Evolutionary conservation across 106 monocot genomes (phyloP).

Genomic region (Allium cepa): DNA sequence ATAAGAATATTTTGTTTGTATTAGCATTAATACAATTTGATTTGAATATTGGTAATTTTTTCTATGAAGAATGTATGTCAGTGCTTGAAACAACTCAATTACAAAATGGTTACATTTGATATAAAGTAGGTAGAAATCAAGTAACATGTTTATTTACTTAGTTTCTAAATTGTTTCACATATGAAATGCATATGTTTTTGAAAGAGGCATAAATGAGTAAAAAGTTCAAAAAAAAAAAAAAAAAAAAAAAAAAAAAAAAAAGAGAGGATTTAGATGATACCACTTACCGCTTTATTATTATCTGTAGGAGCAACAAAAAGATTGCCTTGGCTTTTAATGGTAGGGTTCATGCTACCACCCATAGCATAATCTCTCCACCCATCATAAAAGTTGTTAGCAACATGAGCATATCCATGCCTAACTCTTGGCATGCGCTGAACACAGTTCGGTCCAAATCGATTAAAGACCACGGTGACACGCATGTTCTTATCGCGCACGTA

Average conservation of each 20-base stretch:
- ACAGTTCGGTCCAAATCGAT: conserved; percentile 65
- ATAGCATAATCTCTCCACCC: conserved; percentile 79
- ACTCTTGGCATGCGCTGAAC: conserved; percentile 70
- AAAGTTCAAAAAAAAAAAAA: not conserved
- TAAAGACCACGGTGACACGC: conserved; percentile 50
- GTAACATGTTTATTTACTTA: not conserved
- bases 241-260: not conserved
- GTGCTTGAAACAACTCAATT: too few species aligned
- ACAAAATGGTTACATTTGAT: too few species aligned
- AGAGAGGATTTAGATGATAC: not conserved
- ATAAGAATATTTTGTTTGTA: too few species aligned
- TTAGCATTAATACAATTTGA: too few species aligned
- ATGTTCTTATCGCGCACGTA: conserved; percentile 35
- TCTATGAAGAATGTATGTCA: too few species aligned
- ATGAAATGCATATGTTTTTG: not conserved
- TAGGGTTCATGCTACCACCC: conserved; percentile 75
- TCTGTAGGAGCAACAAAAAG: conserved; percentile 36
- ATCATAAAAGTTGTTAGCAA: conserved; percentile 82
- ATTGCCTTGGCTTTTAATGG: conserved; percentile 62
- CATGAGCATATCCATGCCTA: conserved; percentile 69
- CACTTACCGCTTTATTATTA: conserved; percentile 35
- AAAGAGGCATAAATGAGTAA: not conserved
- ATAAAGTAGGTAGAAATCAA: not conserved
- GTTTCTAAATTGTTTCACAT: not conserved
- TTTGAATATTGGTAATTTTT: too few species aligned